Evolutionary conservation across 2,329 filamentous ascomycete species (phyloP).

Genomic region (Neodidymelliopsis sp.): DNA sequence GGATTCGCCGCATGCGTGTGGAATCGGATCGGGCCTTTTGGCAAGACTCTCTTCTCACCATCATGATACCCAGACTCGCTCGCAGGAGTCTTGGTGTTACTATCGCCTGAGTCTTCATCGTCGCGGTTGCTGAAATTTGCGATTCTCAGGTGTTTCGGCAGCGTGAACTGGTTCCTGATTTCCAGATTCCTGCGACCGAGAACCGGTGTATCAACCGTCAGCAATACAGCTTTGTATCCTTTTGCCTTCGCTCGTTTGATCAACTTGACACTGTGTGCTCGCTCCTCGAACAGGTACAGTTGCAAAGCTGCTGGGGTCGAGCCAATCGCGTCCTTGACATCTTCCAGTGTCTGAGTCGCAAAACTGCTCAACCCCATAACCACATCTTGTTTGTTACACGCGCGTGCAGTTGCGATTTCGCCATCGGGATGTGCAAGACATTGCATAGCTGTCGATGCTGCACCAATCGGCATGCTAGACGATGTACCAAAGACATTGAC

Average conservation of each 20-base stretch:
- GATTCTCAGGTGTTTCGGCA: conserved; percentile 32
- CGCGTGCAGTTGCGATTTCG: conserved; percentile 53
- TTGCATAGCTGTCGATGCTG: conserved; percentile 54
- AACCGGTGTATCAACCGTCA: conserved; percentile 37
- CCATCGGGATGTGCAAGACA: conserved; percentile 55
- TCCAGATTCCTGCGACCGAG: conserved; percentile 33
- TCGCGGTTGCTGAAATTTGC: conserved; percentile 29
- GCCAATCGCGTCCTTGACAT: conserved; percentile 56
- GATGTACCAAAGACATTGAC: conserved; percentile 29
- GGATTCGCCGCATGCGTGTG: conserved; percentile 33
- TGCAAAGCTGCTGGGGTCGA: conserved; percentile 47
- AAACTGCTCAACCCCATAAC: conserved; percentile 50
- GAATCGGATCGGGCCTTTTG: conserved; percentile 24
- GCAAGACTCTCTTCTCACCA: conserved; percentile 15
- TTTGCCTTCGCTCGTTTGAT: conserved; percentile 36
- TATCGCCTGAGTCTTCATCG: neutral
- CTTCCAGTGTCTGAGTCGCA: conserved; percentile 52
- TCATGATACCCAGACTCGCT: conserved; percentile 9
- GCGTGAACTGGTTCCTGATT: conserved; percentile 37
- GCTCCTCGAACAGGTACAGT: conserved; percentile 53
- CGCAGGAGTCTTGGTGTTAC: conserved; percentile 1
- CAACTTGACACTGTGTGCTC: conserved; percentile 25
- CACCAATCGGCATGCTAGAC: conserved; percentile 50
- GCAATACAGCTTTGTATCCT: conserved; percentile 35
- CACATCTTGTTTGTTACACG: conserved; percentile 48